phyloP scores from a whole-genome alignment of 352 stramenopile genomes.

The Phytopythium oedochilum region DNA sequence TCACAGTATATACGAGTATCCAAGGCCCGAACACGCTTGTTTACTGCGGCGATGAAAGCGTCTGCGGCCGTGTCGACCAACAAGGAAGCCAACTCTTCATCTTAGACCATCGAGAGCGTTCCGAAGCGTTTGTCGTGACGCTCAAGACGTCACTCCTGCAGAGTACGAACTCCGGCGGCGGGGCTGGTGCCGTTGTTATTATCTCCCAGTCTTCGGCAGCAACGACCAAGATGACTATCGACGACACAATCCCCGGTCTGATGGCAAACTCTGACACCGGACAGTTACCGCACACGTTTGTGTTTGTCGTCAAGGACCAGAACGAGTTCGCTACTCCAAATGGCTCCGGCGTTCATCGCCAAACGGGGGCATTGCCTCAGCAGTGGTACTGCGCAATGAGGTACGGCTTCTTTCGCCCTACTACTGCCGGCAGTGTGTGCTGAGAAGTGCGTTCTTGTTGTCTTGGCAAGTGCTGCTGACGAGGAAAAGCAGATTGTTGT shows the following conservation, averaged over 20 bases:
- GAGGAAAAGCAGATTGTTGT: slow-evolving; percentile 38
- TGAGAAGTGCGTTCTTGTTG: no score
- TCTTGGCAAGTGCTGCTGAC: slow-evolving; percentile 14
- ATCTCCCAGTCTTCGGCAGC: slow-evolving; percentile 11
- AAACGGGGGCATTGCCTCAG: slow-evolving; percentile 15
- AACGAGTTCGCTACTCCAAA: neutral
- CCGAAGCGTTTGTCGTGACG: slow-evolving; percentile 23
- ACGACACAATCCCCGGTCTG: slow-evolving; percentile 6
- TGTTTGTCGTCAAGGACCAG: slow-evolving; percentile 33
- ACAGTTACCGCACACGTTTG: slow-evolving; percentile 26
- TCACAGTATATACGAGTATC: slow-evolving; percentile 43
- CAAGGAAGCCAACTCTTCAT: slow-evolving; percentile 34
- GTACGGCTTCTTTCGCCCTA: neutral
- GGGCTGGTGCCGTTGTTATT: slow-evolving; percentile 22
- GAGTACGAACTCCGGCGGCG: slow-evolving; percentile 26
- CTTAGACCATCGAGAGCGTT: slow-evolving; percentile 17
- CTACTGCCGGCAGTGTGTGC: no score
- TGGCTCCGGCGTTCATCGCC: slow-evolving; percentile 6
- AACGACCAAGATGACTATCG: slow-evolving; percentile 12
- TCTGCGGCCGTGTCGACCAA: slow-evolving; percentile 32
- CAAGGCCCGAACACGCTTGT: slow-evolving; percentile 23
- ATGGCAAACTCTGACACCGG: neutral
- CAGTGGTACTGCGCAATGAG: slow-evolving; percentile 48
- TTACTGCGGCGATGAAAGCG: slow-evolving; percentile 17
- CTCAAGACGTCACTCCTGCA: slow-evolving; percentile 40